Conservation (phyloP, 1,139 yeast genomes). For the Kluyveromyces sp. region DNA sequence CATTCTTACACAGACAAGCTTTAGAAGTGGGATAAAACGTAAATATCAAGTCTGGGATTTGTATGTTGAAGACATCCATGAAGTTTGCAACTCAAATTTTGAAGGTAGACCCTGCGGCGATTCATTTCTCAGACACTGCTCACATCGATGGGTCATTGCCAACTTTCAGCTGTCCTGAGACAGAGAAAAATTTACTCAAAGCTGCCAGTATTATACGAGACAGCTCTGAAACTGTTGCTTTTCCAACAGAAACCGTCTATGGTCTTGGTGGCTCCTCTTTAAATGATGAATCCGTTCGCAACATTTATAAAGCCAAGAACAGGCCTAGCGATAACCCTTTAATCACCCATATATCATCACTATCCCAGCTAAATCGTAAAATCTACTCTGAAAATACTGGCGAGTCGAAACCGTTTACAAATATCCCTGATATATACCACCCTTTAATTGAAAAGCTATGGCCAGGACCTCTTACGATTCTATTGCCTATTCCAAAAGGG, state of each 20-base stretch:
- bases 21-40: no score
- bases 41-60: background rate
- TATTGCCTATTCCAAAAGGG: constrained; percentile 51
- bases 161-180: constrained; percentile 42
- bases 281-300: constrained; percentile 60
- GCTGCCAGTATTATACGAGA: constrained; percentile 53
- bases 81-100: constrained; percentile 35
- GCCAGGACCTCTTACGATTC: constrained; percentile 94
- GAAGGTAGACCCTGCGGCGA: constrained; percentile 39
- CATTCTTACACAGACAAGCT: no score
- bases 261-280: constrained; percentile 90
- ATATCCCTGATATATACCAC: constrained; percentile 60
- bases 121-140: constrained; percentile 32
- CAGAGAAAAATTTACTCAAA: constrained; percentile 40
- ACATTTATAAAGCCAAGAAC: constrained; percentile 80
- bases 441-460: constrained; percentile 62
- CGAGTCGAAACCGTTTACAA: constrained; percentile 16
- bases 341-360: constrained; percentile 79
- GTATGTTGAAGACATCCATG: constrained; percentile 1
- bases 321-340: constrained; percentile 94
- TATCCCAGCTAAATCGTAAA: constrained; percentile 58
- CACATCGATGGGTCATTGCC: constrained; percentile 34
- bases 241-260: constrained; percentile 96
- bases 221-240: constrained; percentile 65
- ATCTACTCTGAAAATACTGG: constrained; percentile 28